Percentiles rank a stretch among this genome's conserved stretches.
phyloP scores from a whole-genome alignment of 129 eudicot genomes.

The Pseudognaphalium luteoalbum region DNA sequence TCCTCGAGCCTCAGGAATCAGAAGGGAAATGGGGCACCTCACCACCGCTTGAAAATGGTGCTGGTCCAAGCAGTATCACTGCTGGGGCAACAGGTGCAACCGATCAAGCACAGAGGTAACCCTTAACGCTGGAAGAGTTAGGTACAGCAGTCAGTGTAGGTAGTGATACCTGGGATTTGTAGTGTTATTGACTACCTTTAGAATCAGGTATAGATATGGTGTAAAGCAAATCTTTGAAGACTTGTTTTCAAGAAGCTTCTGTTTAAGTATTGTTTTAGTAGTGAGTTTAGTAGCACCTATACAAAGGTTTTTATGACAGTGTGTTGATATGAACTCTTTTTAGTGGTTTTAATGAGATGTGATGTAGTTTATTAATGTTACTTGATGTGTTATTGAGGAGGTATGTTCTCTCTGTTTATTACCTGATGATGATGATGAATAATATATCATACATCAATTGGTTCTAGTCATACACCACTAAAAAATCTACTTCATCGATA shows the following conservation, averaged over 20 bases:
- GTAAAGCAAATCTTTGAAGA: not conserved
- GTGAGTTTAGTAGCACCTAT: not conserved
- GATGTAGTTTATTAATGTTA: not conserved
- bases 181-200: not conserved
- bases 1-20: conserved; percentile 80
- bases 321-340: not conserved
- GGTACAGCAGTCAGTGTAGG: conserved; percentile 23
- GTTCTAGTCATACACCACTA: too few species aligned
- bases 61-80: conserved; percentile 60
- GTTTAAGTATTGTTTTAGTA: not conserved
- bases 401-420: not conserved
- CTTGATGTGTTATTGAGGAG: not conserved
- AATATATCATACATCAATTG: too few species aligned
- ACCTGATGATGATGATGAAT: not conserved
- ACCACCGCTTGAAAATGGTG: conserved; percentile 75
- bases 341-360: not conserved
- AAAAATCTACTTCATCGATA: too few species aligned
- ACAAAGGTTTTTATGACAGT: not conserved
- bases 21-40: conserved; percentile 92
- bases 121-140: conserved; percentile 4
- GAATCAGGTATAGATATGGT: not conserved
- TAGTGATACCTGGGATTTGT: not conserved
- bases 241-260: not conserved
- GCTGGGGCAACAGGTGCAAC: conserved; percentile 53
- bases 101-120: conserved; percentile 69